These are phyloP conservation scores for Candida chauliodis DNA, from an alignment of 805 yeast species.

Conservation along the genomic window DNA sequence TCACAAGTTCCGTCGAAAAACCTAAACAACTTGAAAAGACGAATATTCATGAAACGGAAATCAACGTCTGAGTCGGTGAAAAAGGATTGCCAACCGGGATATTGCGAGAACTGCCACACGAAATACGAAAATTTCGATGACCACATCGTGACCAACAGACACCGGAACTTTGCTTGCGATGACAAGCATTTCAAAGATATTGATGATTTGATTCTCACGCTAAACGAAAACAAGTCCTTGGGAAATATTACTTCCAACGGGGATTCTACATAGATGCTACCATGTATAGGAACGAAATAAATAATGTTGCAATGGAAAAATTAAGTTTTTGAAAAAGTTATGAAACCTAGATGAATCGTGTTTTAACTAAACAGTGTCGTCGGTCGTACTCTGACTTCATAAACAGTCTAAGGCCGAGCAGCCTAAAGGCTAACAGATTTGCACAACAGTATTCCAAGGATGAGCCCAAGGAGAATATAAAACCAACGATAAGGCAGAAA, in stretches of 20 bases:
- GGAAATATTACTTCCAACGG: slow-evolving; percentile 43
- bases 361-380: too few species aligned
- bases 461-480: background rate
- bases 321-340: too few species aligned
- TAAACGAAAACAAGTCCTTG: slow-evolving; percentile 40
- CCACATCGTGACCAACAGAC: slow-evolving; percentile 68
- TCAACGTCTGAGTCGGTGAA: slow-evolving; percentile 21
- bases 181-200: slow-evolving; percentile 70
- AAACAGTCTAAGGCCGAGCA: slow-evolving; percentile 3
- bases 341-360: background rate
- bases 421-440: slow-evolving; percentile 28
- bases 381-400: slow-evolving; percentile 1
- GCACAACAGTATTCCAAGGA: slow-evolving; percentile 16
- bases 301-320: background rate
- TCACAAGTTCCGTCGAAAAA: slow-evolving; percentile 55
- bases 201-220: slow-evolving; percentile 61
- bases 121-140: slow-evolving; percentile 76
- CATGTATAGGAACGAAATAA: background rate
- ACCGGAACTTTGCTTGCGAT: slow-evolving; percentile 72
- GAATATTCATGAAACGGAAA: slow-evolving; percentile 38
- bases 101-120: slow-evolving; percentile 90
- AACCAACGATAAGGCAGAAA: background rate
- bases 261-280: slow-evolving; percentile 19
- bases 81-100: slow-evolving; percentile 56
- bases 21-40: slow-evolving; percentile 44